A percentile compares a stretch with the other conserved stretches of the same genome.
These are phyloP conservation scores for Apophysomyces variabilis DNA, from an alignment of 371 early-diverging fungal genomes.

Conservation along the genomic window DNA sequence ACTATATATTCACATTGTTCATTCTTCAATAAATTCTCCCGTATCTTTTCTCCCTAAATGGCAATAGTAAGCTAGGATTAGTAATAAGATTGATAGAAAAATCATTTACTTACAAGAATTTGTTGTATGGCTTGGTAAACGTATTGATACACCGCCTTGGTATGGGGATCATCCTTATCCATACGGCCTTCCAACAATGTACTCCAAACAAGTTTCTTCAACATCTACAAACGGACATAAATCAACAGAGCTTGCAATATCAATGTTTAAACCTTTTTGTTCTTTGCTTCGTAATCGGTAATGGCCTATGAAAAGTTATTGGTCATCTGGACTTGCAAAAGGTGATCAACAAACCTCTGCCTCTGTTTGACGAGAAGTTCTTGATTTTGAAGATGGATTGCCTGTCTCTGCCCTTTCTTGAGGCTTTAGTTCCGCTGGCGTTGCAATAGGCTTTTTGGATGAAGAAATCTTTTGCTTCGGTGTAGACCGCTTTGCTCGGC, in stretches of 20 bases:
- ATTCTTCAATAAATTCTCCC: not conserved
- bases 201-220: not conserved
- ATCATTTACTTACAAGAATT: not conserved
- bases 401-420: not conserved
- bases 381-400: not conserved
- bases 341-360: not conserved
- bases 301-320: not conserved
- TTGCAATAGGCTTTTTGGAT: not conserved
- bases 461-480: not conserved
- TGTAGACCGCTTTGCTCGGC: not conserved
- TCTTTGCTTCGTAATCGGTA: not conserved
- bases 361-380: not conserved
- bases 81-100: not conserved
- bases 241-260: not conserved
- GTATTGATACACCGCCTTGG: not conserved
- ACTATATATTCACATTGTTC: conserved; percentile 4
- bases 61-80: not conserved
- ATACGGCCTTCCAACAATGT: not conserved
- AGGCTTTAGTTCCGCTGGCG: not conserved
- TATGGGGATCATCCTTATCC: not conserved
- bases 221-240: not conserved
- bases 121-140: conserved; percentile 6
- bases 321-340: not conserved
- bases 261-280: not conserved
- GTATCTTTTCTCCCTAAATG: not conserved